Percentiles rank a stretch among this genome's conserved stretches.
These are phyloP conservation scores for Trichoderma asperelloides DNA, from an alignment of 495 filamentous ascomycete genomes.

Conservation along the genomic window DNA sequence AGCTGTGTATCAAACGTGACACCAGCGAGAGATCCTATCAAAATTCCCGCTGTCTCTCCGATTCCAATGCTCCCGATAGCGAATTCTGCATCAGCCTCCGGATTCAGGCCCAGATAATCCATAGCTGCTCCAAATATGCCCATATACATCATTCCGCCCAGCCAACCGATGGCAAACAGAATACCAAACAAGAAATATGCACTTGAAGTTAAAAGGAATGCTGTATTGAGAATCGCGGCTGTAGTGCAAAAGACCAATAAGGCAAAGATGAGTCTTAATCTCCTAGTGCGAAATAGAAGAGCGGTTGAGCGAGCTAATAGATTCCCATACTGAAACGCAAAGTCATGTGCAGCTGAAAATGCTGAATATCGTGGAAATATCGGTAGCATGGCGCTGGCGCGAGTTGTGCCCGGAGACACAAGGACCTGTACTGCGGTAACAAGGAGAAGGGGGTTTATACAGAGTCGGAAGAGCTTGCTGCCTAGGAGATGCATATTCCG, in stretches of 20 bases:
- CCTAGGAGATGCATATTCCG: neutral
- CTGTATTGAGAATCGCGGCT: neutral
- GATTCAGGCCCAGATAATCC: neutral
- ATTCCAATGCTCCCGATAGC: neutral
- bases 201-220: neutral
- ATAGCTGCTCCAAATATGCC: neutral
- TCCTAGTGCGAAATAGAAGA: neutral
- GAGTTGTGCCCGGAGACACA: neutral
- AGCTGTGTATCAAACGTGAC: neutral
- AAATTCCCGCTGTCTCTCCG: neutral
- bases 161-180: neutral
- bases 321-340: slow-evolving; percentile 1
- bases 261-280: neutral
- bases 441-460: neutral
- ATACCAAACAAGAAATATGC: neutral
- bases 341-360: neutral
- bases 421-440: neutral
- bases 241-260: neutral
- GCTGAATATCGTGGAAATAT: neutral
- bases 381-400: neutral
- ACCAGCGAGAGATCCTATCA: neutral
- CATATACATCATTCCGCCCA: neutral
- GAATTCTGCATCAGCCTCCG: neutral
- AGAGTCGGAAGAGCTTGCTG: neutral
- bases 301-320: neutral